Conservation (phyloP, 1,284 basidiomycete species). For the Coniophora puteana region DNA sequence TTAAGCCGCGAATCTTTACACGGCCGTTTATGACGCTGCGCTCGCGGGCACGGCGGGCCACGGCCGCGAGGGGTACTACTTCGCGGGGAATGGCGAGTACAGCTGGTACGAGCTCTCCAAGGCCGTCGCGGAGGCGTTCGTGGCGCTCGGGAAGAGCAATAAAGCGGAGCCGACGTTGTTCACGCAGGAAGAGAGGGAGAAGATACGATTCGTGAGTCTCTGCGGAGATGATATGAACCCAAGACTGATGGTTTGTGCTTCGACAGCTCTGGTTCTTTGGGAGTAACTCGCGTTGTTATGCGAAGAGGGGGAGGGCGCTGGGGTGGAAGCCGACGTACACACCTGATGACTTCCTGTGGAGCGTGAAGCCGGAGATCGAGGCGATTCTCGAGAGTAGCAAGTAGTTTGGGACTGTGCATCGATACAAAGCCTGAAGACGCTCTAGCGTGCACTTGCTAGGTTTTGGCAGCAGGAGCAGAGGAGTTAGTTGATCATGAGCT, state of each 20-base stretch:
- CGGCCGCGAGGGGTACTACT: conserved; percentile 31
- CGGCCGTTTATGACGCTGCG: conserved; percentile 30
- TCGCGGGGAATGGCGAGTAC: conserved; percentile 29
- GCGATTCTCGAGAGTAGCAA: background rate
- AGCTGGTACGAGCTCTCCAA: conserved; percentile 16
- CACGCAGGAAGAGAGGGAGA: conserved; percentile 24
- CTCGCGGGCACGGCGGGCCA: conserved; percentile 16
- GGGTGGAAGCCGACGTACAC: conserved; percentile 34
- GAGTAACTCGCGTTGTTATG: conserved; percentile 37
- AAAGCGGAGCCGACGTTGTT: conserved; percentile 24
- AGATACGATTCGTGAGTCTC: conserved; percentile 24
- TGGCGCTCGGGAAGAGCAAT: conserved; percentile 19
- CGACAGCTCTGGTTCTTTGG: conserved; percentile 31
- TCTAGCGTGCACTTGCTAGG: background rate
- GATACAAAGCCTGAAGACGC: background rate
- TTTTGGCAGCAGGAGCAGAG: background rate
- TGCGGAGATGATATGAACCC: background rate
- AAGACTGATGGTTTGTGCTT: background rate
- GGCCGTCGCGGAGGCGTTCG: conserved; percentile 19
- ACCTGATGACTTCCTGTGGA: conserved; percentile 26
- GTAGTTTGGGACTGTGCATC: conserved; percentile 2
- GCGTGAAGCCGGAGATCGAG: conserved; percentile 22
- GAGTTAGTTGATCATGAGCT: too few relatives aligned
- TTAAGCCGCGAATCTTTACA: conserved; percentile 25
- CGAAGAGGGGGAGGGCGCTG: conserved; percentile 36